A percentile compares a stretch with the other conserved stretches of the same genome.
Evolutionary conservation across 2,329 filamentous ascomycete species (phyloP).

Genomic region (Aspergillus unguis): DNA sequence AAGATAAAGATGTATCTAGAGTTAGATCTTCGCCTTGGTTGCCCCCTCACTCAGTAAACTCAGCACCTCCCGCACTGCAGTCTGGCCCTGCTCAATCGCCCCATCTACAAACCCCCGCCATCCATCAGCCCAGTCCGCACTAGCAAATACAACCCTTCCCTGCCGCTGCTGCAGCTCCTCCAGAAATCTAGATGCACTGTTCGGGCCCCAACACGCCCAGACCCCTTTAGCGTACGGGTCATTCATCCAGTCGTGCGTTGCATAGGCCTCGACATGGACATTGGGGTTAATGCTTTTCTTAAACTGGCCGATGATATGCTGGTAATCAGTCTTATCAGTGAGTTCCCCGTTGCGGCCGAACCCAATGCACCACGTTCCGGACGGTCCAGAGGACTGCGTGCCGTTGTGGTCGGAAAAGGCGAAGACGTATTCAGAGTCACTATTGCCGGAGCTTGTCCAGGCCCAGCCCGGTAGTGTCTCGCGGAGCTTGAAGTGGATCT

Average conservation of each 20-base stretch:
- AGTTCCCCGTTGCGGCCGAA: conserved; percentile 18
- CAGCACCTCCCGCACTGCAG: neutral
- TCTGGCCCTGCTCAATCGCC: conserved; percentile 47
- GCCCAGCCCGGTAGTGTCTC: conserved; percentile 15
- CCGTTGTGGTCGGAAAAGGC: conserved; percentile 22
- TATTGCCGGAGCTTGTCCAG: conserved; percentile 1
- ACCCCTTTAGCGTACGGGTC: conserved; percentile 29
- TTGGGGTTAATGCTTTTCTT: conserved; percentile 6
- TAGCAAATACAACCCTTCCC: conserved; percentile 45
- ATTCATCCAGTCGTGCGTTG: conserved; percentile 28
- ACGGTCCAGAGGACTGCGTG: conserved; percentile 4
- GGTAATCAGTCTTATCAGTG: conserved; percentile 10
- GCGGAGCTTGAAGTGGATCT: conserved; percentile 25
- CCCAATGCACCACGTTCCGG: conserved; percentile 20
- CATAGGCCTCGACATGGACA: conserved; percentile 9
- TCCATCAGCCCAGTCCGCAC: conserved; percentile 49
- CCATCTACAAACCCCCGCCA: conserved; percentile 53
- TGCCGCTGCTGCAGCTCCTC: neutral
- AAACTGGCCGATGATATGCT: conserved; percentile 11
- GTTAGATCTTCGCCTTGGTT: neutral
- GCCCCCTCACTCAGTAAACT: neutral
- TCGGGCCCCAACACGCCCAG: conserved; percentile 23
- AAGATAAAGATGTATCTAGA: too few species aligned
- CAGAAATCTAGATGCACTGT: conserved; percentile 15
- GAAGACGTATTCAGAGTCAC: conserved; percentile 14